Base-by-base conservation (phyloP, 345 rosid genomes). In the Cardamine chenopodiifolia region DNA sequence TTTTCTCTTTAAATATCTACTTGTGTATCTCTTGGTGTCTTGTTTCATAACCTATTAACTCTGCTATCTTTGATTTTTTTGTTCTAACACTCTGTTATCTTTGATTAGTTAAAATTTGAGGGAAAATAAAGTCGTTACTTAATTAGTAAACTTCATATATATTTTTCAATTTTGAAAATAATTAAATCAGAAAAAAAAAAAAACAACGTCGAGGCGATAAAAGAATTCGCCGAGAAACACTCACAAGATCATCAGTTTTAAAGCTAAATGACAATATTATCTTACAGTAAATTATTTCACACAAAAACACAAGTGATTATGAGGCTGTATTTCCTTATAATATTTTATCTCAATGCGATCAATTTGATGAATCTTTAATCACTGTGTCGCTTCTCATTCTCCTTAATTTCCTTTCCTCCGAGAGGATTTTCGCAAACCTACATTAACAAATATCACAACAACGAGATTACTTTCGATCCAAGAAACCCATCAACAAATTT, bases 391-490 rank as follows among this genome's bases (percentile, higher is more conserved):
- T 70, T 35, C 25, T 31, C 57, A 39, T 42, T 34, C 50, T 74
- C 28, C 89, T 77, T 20, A 76, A 13, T 35, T 68, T 85, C 75
- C 70, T 85, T 80, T 86, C 90, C 10, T 82, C 79, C 0, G 95
- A 89, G 1, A 87, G 87, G 14, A 60, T 32, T 61, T 83, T 76
- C 0, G 95, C 91, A 44, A 82, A 79, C 74, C 90, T 89, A 71
- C 73, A 62, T 53, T 23, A 53, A 53, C 25, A 11, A 68, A 68
- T 12, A 29, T 32, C 13, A 61, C 18, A 26, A 26, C 26, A 39
- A 28, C 4, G 9, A 17, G 28, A 12, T 60, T 47, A 44, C 55
- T 62, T 74, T 10, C 3, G 0, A 54, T 52, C 25, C 56, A 52
- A 68, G 57, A 63, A 73, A 67, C 31, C 23, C 15, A 18, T 25